A percentile compares a stretch with the other conserved stretches of the same genome.
These are phyloP conservation scores for Pseudocercospora crystallina DNA, from an alignment of 2,329 filamentous ascomycete genomes.

Conservation along the genomic window DNA sequence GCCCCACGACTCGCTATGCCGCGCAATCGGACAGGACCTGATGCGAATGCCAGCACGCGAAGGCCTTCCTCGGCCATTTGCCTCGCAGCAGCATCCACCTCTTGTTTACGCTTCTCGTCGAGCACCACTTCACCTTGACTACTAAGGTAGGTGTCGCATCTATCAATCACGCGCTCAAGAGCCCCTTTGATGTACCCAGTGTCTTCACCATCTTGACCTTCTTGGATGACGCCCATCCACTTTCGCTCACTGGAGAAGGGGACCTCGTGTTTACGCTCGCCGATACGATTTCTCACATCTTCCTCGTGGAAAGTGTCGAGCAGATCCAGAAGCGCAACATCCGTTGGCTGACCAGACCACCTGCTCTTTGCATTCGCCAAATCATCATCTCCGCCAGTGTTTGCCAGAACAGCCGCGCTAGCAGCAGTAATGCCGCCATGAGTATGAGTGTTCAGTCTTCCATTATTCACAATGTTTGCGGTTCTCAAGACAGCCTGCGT, in stretches of 20 bases:
- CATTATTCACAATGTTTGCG: conserved; percentile 96
- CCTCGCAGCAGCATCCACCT: conserved; percentile 77
- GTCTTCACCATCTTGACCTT: conserved; percentile 63
- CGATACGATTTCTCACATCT: conserved; percentile 82
- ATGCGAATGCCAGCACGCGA: conserved; percentile 89
- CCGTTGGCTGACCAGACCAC: conserved; percentile 95
- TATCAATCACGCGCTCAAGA: conserved; percentile 78
- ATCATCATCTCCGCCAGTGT: conserved; percentile 64
- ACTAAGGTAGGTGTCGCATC: conserved; percentile 88
- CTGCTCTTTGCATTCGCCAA: conserved; percentile 70
- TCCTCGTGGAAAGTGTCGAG: conserved; percentile 89
- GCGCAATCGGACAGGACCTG: conserved; percentile 58
- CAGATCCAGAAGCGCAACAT: conserved; percentile 94
- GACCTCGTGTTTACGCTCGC: conserved; percentile 78
- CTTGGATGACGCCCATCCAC: conserved; percentile 96
- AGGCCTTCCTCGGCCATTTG: conserved; percentile 86
- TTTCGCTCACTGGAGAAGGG: conserved; percentile 97
- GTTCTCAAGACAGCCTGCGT: conserved; percentile 81
- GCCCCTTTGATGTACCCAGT: conserved; percentile 95
- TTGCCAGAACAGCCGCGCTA: conserved; percentile 79
- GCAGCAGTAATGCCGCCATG: conserved; percentile 58
- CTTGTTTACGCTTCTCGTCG: conserved; percentile 71
- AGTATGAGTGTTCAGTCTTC: conserved; percentile 68
- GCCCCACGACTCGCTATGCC: conserved; percentile 26
- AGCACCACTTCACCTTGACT: conserved; percentile 84